Base-by-base conservation (phyloP, 805 yeast genomes). In the Dipodascus albidus region DNA sequence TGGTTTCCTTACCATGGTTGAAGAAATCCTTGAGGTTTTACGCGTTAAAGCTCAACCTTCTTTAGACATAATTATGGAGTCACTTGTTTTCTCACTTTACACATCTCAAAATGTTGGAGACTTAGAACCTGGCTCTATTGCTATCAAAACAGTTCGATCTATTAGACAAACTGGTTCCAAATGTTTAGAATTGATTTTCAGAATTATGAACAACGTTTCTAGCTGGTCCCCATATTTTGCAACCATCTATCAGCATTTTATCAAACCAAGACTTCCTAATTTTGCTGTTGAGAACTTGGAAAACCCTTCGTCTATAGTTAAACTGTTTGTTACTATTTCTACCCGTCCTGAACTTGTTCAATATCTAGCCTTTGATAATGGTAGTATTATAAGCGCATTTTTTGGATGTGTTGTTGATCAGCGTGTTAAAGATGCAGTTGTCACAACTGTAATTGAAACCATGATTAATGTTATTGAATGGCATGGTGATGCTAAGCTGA, bases 211-310 rank as follows among this genome's bases (percentile, higher is more conserved):
- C 6, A 74, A 71, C 0, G 55, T 63, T 1, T 74, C 73, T 52
- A 66, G 77, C 35, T 89, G 96, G 96, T 55, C 51, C 2, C 57
- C 62, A 3, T 69, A 70, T 6, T 75, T 75, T 57, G 73, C 78
- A 19, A 59, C 67, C 1, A 77, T 93, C 11, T 84, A 78, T 61
- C 64, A 67, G 2, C 63, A 70, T 22, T 71, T 88, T 21, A 70
- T 91, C 14, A 60, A 65, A 20, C 89, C 95, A 4, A 78, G 95
- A 62, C 71, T 93, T 59, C 71, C 56, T 0, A 71, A 75, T 11
- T 91, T 91, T 66, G 83, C 83, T 2, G 75, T 70, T 44, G 96
- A 85, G 61, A 93, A 91, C 64, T 71, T 84, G 31, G 95, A 88
- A 63, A 88, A 85, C 61, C 83, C 91, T 0, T 88, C 97, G 0